These are phyloP conservation scores for Phaseolus lunatus DNA, from an alignment of 306 rosid genomes.

Conservation along the genomic window DNA sequence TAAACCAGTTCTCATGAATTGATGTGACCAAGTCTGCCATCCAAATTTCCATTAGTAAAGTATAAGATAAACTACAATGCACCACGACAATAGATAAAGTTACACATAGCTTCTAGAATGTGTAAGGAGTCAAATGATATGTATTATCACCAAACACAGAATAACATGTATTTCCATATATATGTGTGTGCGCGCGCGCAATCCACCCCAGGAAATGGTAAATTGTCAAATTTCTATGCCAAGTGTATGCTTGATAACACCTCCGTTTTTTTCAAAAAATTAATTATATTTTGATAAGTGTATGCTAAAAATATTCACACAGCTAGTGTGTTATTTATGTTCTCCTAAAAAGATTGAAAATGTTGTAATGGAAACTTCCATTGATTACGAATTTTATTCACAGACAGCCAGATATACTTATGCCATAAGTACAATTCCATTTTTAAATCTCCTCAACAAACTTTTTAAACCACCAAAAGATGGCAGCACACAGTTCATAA, in stretches of 20 bases:
- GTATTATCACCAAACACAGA: constrained; percentile 9
- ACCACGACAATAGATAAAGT: constrained; percentile 2
- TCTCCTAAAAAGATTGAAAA: neutral
- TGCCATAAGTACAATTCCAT: neutral
- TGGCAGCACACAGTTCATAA: neutral
- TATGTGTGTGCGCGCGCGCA: constrained; percentile 7
- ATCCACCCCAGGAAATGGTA: neutral
- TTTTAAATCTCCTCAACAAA: constrained; percentile 1
- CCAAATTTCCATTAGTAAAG: constrained; percentile 40
- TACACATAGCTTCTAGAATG: constrained; percentile 16
- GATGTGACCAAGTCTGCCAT: constrained; percentile 86
- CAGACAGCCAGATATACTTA: neutral
- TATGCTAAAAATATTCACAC: neutral
- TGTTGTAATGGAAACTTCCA: neutral
- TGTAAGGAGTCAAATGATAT: constrained; percentile 27
- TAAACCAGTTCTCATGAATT: constrained; percentile 88
- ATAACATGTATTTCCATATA: constrained; percentile 22
- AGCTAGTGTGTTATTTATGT: neutral
- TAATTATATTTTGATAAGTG: neutral
- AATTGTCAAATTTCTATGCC: constrained; percentile 21
- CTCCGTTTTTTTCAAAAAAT: neutral
- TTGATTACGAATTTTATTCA: neutral
- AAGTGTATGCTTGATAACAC: neutral
- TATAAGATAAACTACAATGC: constrained; percentile 39
- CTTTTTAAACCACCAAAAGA: constrained; percentile 10